Evolutionary conservation across 768 basidiomycete genomes (phyloP).

Genomic region (Tremella mesenterica): DNA sequence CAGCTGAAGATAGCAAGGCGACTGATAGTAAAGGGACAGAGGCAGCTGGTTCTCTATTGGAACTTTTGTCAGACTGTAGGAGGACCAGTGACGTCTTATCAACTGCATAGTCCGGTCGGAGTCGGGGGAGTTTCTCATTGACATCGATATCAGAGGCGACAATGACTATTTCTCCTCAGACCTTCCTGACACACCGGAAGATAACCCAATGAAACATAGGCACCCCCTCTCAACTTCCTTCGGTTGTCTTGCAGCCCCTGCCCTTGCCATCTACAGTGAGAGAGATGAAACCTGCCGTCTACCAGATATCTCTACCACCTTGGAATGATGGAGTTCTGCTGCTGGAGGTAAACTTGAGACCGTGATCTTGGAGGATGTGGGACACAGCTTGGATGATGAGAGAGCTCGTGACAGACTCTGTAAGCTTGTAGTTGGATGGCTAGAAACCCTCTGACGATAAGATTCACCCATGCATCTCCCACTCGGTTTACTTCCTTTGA

Average conservation of each 20-base stretch:
- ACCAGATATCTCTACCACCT: not conserved
- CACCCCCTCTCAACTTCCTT: conserved; percentile 39
- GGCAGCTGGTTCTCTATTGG: conserved; percentile 22
- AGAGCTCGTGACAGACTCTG: conserved; percentile 17
- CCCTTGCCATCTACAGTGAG: conserved; percentile 32
- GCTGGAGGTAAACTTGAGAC: conserved; percentile 12
- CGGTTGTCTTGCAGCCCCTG: conserved; percentile 27
- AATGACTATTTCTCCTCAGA: conserved; percentile 43
- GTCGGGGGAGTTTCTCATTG: conserved; percentile 34
- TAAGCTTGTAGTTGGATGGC: conserved; percentile 21
- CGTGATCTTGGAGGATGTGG: conserved; percentile 15
- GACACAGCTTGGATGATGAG: conserved; percentile 21
- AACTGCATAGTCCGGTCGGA: conserved; percentile 26
- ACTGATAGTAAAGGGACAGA: conserved; percentile 25
- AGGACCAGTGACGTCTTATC: conserved; percentile 24
- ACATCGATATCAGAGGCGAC: conserved; percentile 36
- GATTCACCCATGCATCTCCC: no score
- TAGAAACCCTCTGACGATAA: conserved; percentile 12
- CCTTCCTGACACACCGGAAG: conserved; percentile 15
- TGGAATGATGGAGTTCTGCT: conserved; percentile 23
- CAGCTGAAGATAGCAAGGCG: conserved; percentile 13
- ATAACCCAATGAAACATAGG: conserved; percentile 7
- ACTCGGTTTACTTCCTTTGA: no score
- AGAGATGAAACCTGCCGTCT: conserved; percentile 23
- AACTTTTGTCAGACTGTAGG: conserved; percentile 17